Base-by-base conservation (phyloP, 768 basidiomycete species). In the Cystofilobasidium bisporidii region DNA sequence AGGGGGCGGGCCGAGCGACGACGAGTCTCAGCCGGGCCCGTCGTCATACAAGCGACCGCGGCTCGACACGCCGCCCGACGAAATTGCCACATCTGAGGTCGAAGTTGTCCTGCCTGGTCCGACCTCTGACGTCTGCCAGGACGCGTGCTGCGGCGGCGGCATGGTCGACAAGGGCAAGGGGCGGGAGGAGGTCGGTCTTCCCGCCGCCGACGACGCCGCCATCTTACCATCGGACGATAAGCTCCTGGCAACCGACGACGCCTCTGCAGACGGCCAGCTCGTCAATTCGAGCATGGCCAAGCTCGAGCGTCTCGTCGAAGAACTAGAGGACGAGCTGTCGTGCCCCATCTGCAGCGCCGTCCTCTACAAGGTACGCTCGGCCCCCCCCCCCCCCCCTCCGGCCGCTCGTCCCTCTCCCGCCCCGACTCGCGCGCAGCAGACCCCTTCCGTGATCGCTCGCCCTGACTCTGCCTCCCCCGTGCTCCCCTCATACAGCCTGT, bases 341-440 rank as follows among this genome's bases (percentile, higher is more conserved):
- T 65, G 64, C 36, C 57, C 57, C 17, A 41, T 65, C 30, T 65
- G 64, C 56, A 30, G 28, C 9, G 64, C 64, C 30, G 58, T 65
- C 11, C 64, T 65, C 18, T 60, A 65, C 56, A 57, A 57, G 32
- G 64, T 65, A 30, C 40, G 64, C 36, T n/a, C 30, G 24, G 22
- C 3, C 30, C 41, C 33, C 17, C 28, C 17, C 12, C 22, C 41
- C n/a, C 17, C 28, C 17, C 12, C 17, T 24, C 36, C 20, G n/a
- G n/a, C 26, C 47, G 28, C 40, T 20, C 24, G 48, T 41, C 53
- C 36, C 14, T 38, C 20, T 53, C 48, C 50, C 1, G 38, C 3
- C 36, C 22, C 43, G 43, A 43, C 17, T 15, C 43, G 26, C 40
- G 38, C 15, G 28, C 45, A 40, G n/a, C 14, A 17, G 24, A 26